Percentiles rank a stretch among this genome's conserved stretches.
Evolutionary conservation across 2,329 filamentous ascomycete species (phyloP).

Genomic region (Alternaria arbusti): DNA sequence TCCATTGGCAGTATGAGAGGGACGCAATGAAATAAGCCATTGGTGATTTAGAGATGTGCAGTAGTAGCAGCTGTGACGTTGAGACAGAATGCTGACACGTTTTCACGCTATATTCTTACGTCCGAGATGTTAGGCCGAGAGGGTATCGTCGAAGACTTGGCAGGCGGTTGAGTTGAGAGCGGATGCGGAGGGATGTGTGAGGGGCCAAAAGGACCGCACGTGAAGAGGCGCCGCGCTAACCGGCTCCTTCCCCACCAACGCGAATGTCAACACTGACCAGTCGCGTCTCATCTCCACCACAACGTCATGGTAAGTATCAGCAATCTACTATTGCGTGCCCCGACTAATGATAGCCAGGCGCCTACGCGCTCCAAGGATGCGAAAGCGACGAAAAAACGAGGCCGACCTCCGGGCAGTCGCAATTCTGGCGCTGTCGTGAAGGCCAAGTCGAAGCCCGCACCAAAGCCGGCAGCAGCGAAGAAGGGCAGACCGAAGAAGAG

Average conservation of each 20-base stretch:
- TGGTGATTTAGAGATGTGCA: not conserved
- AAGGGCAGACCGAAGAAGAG: conserved; percentile 18
- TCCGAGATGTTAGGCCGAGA: not conserved
- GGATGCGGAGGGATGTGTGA: not conserved
- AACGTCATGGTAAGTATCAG: conserved; percentile 39
- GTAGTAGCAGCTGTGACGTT: not conserved
- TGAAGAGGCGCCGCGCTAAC: conserved; percentile 12
- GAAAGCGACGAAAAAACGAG: conserved; percentile 27
- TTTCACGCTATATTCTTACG: not conserved
- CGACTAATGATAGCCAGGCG: conserved; percentile 30
- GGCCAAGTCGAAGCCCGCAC: conserved; percentile 11
- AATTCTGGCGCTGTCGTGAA: conserved; percentile 18
- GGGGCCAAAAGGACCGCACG: not conserved
- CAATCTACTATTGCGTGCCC: not conserved
- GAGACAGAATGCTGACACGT: not conserved
- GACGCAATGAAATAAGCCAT: not conserved
- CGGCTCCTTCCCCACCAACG: conserved; percentile 9
- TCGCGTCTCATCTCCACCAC: conserved; percentile 26
- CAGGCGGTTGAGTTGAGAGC: not conserved
- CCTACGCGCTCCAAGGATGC: conserved; percentile 24
- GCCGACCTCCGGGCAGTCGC: conserved; percentile 32
- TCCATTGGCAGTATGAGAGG: not conserved
- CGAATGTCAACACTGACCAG: conserved; percentile 11
- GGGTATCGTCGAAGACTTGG: not conserved
- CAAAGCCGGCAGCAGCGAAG: conserved; percentile 19